Base-by-base conservation (phyloP, 768 basidiomycete genomes). In the Pleurotus pulmonarius region DNA sequence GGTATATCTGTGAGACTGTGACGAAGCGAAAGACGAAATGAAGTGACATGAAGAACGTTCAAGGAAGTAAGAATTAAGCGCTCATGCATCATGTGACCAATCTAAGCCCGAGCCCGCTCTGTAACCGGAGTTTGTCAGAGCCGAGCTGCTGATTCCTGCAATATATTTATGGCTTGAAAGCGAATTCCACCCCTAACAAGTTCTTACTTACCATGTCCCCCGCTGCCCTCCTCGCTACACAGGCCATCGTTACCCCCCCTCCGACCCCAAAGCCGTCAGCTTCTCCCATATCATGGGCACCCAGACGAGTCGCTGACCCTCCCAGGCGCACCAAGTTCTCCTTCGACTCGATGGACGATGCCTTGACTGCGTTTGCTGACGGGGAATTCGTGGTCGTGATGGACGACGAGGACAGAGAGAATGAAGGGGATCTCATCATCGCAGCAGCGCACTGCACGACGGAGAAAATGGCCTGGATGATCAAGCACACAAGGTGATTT, bases 401-500 rank as follows among this genome's bases (percentile, higher is more conserved):
- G 89, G 97, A 99, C 69, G 96, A 98, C 71, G 92, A 97, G 72
- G 78, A 79, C 60, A 78, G 97, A 58, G 97, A 99, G 74, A 99
- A 99, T 68, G 97, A 99, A 68, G 96, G 97, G 2, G 97, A 99
- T 70, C 74, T 99, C 57, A 93, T 98, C 67, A 88, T 94, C 65
- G 85, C 96, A 12, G 97, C 85, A 2, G 78, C 79, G 22, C 82
- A 85, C 51, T 86, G 92, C 61, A 93, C 94, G 39, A 92, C 93
- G 1, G 92, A 98, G 71, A 92, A 94, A 67, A 98, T 99, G 97
- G 96, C 97, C 0, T 99, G 93, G 93, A 90, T 99, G 83, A 94
- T 99, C 69, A 89, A 90, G 66, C 87, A 95, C 69, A 92, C 94
- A 0, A 97, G 94, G 96, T 95, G 51, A 58, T 83, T 70, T 43